Conservation (phyloP, 495 filamentous ascomycete genomes). For the Aspergillus asperescens region DNA sequence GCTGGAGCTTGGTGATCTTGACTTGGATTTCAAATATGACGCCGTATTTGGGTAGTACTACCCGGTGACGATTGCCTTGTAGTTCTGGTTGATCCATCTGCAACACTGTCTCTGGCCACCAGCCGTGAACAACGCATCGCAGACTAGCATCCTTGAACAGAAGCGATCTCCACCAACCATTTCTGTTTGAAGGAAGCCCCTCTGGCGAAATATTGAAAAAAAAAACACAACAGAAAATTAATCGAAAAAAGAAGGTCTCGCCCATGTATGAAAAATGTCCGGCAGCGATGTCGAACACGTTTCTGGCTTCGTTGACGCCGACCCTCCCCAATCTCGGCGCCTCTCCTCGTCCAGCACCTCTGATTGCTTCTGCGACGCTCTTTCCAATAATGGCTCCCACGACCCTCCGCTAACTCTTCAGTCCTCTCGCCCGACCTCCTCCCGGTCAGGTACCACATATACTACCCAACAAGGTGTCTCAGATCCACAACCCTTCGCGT, state of each 20-base stretch:
- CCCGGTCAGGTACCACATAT: conserved; percentile 27
- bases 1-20: conserved; percentile 17
- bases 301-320: conserved; percentile 33
- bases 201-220: conserved; percentile 2
- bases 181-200: conserved; percentile 16
- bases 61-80: conserved; percentile 40
- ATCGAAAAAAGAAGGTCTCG: conserved; percentile 12
- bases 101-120: conserved; percentile 38
- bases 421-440: conserved; percentile 24
- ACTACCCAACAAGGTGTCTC: conserved; percentile 21
- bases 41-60: conserved; percentile 36
- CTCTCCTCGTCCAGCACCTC: conserved; percentile 32
- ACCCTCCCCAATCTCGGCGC: conserved; percentile 34
- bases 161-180: conserved; percentile 30
- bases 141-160: conserved; percentile 28
- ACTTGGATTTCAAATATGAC: conserved; percentile 34
- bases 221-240: conserved; percentile 5
- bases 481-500: conserved; percentile 19
- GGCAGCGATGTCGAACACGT: conserved; percentile 41
- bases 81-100: conserved; percentile 36
- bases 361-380: conserved; percentile 27
- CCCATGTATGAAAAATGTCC: conserved; percentile 47
- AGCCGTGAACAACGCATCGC: conserved; percentile 45
- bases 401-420: conserved; percentile 17
- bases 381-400: conserved; percentile 12